A percentile compares a stretch with the other conserved stretches of the same genome.
Evolutionary conservation across 1,284 basidiomycete genomes (phyloP).

Genomic region (Austroboletus olivaceoglutinosus): DNA sequence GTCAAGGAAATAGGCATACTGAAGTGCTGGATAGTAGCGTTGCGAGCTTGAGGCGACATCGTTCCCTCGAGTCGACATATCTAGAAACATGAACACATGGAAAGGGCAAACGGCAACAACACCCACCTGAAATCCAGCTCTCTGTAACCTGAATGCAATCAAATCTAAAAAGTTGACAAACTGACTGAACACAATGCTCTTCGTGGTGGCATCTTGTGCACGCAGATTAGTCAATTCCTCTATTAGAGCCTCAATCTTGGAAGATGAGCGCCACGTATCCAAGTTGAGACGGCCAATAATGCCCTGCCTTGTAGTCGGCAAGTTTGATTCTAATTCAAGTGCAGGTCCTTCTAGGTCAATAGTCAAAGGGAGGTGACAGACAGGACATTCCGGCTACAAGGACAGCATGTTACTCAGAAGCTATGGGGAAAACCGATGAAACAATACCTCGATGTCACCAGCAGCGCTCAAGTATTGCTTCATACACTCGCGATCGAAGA

Average conservation of each 20-base stretch:
- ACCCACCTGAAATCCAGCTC: conserved; percentile 82
- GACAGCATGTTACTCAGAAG: conserved; percentile 1
- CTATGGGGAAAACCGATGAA: neutral
- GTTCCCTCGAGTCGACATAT: conserved; percentile 94
- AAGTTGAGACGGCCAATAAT: conserved; percentile 91
- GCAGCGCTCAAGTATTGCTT: conserved; percentile 85
- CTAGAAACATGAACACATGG: conserved; percentile 40
- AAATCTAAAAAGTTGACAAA: conserved; percentile 90
- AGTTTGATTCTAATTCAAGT: conserved; percentile 74
- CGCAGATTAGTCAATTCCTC: conserved; percentile 90
- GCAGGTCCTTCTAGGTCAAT: conserved; percentile 95
- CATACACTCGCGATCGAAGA: conserved; percentile 95
- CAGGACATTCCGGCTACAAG: conserved; percentile 83
- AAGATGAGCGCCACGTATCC: conserved; percentile 89
- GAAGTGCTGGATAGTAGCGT: conserved; percentile 93
- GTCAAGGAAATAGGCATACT: too few relatives aligned
- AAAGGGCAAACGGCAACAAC: neutral
- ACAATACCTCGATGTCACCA: conserved; percentile 62
- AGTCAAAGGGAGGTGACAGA: conserved; percentile 90
- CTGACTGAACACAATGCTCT: conserved; percentile 95
- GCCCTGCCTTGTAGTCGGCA: conserved; percentile 74
- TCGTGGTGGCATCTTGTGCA: conserved; percentile 86
- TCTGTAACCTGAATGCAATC: conserved; percentile 90
- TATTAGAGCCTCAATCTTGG: conserved; percentile 96
- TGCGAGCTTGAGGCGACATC: conserved; percentile 95